Base-by-base conservation (phyloP, 371 early-diverging fungal genomes). In the Mucor irregularis region DNA sequence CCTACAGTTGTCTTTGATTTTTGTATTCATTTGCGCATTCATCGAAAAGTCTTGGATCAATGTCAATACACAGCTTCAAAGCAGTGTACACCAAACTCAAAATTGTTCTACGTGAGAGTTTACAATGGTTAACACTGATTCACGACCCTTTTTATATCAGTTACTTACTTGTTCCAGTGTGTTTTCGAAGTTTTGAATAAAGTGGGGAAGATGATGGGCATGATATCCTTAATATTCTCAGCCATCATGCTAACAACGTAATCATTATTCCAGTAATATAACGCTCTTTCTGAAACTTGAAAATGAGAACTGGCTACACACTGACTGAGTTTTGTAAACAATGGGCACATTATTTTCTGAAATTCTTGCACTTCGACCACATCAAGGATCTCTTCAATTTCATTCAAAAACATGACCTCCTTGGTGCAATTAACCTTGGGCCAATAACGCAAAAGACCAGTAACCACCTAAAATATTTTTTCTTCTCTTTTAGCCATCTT, bases 351-450 rank as follows among this genome's bases (percentile, higher is more conserved):
- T 45, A 97, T 80, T 55, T 88, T 88, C 37, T 83, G 80, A 67
- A 96, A 97, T 69, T 94, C 92, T 40, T 83, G 80, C 2, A 92
- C 90, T 62, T 95, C 95, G 45, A 94, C 89, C 4, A 93, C 89
- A 73, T 95, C 95, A 68, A 97, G 64, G 25, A 96, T 92, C 56
- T 95, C 95, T 65, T 97, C 97, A 49, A 96, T 76, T 73, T 97
- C 97, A 71, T 90, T 94, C 69, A 97, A 74, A 71, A 93, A 96
- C 96, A 97, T 96, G 51, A 96, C 93, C 66, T 96, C 97, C 70
- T 97, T 97, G 5, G 95, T 90, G 54, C 91, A 90, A 80, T 96
- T 97, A 42, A 93, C 92, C 76, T 96, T 97, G 37, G 97, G 97
- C 97, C 97, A 97, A 69, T 83, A 95, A 39, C 94, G 85, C 51